Percentiles rank a stretch among this genome's conserved stretches.
These are phyloP conservation scores for Fusarium neocosmosporiellum DNA, from an alignment of 2,329 filamentous ascomycete genomes.

Conservation along the genomic window DNA sequence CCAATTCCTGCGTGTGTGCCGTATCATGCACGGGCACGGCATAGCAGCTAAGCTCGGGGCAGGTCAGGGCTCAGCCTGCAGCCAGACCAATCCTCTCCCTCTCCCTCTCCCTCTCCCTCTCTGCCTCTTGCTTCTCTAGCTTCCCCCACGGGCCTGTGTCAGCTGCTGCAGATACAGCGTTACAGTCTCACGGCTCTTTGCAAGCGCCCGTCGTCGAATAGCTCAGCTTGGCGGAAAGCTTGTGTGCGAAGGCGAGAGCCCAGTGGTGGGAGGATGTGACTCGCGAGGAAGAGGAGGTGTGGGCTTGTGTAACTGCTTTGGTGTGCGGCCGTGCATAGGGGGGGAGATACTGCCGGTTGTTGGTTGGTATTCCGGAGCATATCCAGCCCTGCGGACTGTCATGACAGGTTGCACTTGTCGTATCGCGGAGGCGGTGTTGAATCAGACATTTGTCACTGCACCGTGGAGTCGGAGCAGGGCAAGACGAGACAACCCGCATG, in stretches of 20 bases:
- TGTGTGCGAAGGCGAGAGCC: neutral
- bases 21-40: neutral
- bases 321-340: neutral
- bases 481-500: neutral
- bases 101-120: neutral
- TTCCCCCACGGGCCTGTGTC: conserved; percentile 23
- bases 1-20: neutral
- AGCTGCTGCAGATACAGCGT: conserved; percentile 24
- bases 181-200: conserved; percentile 4
- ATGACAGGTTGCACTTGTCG: neutral
- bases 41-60: conserved; percentile 6
- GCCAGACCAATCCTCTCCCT: conserved; percentile 7
- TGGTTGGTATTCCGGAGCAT: neutral
- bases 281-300: neutral
- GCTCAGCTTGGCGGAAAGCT: conserved; percentile 3
- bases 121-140: neutral
- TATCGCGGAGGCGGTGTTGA: conserved; percentile 1
- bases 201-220: conserved; percentile 5
- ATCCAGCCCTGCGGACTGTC: conserved; percentile 2
- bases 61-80: conserved; percentile 14
- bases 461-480: conserved; percentile 1
- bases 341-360: neutral
- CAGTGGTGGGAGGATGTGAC: neutral
- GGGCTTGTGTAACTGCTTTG: neutral
- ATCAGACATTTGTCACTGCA: conserved; percentile 2